Evolutionary conservation across 208 protist genomes (phyloP), one percentile per base, ranked within the genome.

Genomic region (Trypanosoma brucei): DNA sequence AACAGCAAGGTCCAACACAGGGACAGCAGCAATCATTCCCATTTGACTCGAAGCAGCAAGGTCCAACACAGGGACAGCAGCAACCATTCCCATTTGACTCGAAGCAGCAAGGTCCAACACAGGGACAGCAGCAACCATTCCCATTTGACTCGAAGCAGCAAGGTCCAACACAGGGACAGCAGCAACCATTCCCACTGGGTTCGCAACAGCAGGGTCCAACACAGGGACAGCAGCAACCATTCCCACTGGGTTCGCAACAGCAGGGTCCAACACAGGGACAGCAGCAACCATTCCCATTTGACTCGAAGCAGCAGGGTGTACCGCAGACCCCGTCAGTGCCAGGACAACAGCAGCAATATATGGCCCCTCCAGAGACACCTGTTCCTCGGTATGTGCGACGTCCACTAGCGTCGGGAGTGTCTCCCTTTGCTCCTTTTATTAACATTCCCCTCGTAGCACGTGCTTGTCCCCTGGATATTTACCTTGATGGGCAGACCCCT

Each of bases 381-480:
- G 49, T 75, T 36, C 88, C 88, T 45, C 75, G 60, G 35, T 94
- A 79, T 76, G 81, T 90, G 40, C 88, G 84, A 55, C 81, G 84
- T 48, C 84, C 84, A 33, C 73, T 81, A 33, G 81, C 84, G 0
- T 63, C 89, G 44, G 82, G 86, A 2, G 84, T 86, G 55, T 77
- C 84, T 57, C 84, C 88, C 3, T 94, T 80, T 68, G 78, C 75
- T 0, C 62, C 36, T 14, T 94, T 94, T 70, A 75, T 76, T 51
- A 68, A 74, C 31, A 82, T 86, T 42, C 76, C 76, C 37, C 70
- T 94, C 1, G 45, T 94, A 36, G 84, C 59, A 38, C 80, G 83
- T 46, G 88, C 70, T 33, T 94, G 88, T 65, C 88, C 88, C 13
- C 83, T 92, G 31, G 88, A 94, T 58, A 83, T 94, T 39, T 94